phyloP scores from a whole-genome alignment of 2,329 filamentous ascomycete species.

The Phyllosticta citrichinensis region DNA sequence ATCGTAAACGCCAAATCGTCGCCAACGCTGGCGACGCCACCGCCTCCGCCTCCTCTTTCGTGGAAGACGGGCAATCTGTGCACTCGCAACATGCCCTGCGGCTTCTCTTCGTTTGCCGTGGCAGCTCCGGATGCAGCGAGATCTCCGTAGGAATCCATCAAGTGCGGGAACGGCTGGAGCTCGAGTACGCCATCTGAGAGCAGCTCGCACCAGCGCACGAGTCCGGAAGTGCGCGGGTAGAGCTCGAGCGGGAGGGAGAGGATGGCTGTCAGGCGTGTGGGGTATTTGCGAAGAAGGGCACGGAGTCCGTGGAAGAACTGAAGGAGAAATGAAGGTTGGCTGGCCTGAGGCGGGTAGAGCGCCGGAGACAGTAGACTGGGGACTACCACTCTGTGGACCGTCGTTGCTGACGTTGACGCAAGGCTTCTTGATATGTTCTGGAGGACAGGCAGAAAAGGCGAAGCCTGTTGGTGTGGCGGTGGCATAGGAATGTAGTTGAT shows the following conservation, averaged over 20 bases:
- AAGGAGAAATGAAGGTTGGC: slow-evolving; percentile 62
- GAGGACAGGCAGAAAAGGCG: slow-evolving; percentile 57
- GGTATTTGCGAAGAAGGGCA: slow-evolving; percentile 59
- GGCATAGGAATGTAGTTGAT: slow-evolving; percentile 47
- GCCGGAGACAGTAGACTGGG: slow-evolving; percentile 81
- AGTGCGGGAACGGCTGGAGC: slow-evolving; percentile 59
- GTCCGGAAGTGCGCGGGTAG: slow-evolving; percentile 62
- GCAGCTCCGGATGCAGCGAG: slow-evolving; percentile 37
- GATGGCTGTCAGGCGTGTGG: slow-evolving; percentile 57
- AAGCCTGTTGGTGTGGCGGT: slow-evolving; percentile 47
- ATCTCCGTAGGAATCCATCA: slow-evolving; percentile 38
- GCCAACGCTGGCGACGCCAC: slow-evolving; percentile 51
- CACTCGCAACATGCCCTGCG: slow-evolving; percentile 76
- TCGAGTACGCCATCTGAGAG: slow-evolving; percentile 80
- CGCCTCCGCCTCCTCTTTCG: slow-evolving; percentile 74
- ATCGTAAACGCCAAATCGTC: slow-evolving; percentile 88
- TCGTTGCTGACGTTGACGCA: slow-evolving; percentile 39
- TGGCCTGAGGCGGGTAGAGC: slow-evolving; percentile 60
- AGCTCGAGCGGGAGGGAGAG: slow-evolving; percentile 71
- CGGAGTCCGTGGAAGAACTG: slow-evolving; percentile 73
- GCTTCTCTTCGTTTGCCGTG: slow-evolving; percentile 57
- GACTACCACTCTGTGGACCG: slow-evolving; percentile 72
- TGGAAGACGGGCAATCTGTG: slow-evolving; percentile 77
- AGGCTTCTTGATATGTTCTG: slow-evolving; percentile 45
- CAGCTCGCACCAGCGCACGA: slow-evolving; percentile 78